Evolutionary conservation across 306 rosid species (phyloP), one percentile per base, ranked within the genome.

Genomic region (Sicyos edulis): DNA sequence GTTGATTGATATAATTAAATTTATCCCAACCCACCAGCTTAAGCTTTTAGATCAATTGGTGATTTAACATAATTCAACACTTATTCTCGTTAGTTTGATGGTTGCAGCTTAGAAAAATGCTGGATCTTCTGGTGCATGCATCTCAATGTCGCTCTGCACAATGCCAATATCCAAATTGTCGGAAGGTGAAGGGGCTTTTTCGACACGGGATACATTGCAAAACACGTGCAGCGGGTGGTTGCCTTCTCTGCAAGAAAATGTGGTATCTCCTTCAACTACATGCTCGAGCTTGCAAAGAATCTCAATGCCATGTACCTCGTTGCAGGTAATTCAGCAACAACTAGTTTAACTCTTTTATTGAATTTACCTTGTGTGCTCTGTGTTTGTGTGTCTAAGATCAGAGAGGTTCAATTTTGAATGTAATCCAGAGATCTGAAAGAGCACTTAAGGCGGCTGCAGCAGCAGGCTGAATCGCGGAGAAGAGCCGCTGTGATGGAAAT

Each of bases 401-500:
- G 57, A 49, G 40, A 22, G 73, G 42, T 68, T 50, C 15, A 24
- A 49, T 20, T 24, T 49, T 49, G 24, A 50, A 67, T 69, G 58
- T 47, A 22, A 29, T 71, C 65, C 93, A 93, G 97, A 79, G 99
- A 93, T 84, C 85, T 93, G 12, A 93, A 88, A 79, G 99, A 93
- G 71, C 97, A 93, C 80, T 66, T 91, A 72, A 87, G 92, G 87
- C 84, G 99, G 85, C 83, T 91, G 83, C 99, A 93, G 83, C 97
- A 91, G 79, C 99, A 91, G 79, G 86, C 99, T 76, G 99, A 93
- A 71, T 93, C 99, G 10, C 78, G 99, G 55, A 84, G 99, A 71
- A 87, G 96, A 86, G 97, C 97, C 58, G 97, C 99, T 49, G 97
- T 93, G 79, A 93, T 87, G 89, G 99, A 93, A 81, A 93, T 93